phyloP scores from a whole-genome alignment of 768 basidiomycete species.

The Collybia sp. region DNA sequence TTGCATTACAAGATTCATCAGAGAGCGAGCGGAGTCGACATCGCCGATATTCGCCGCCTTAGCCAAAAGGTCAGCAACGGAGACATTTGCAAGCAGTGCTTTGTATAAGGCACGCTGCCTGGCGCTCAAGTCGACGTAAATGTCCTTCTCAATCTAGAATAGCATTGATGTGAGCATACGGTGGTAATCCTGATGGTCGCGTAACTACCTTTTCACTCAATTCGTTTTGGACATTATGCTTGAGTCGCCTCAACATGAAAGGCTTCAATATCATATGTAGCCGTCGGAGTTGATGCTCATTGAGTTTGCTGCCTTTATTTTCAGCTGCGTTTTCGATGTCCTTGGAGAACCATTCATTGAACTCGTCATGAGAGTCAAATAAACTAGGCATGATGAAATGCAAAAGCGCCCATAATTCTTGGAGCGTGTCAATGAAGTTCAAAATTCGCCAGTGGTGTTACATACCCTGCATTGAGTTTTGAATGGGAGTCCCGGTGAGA shows the following conservation, averaged over 20 bases:
- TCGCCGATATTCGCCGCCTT: constrained; percentile 92
- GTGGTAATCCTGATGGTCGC: background rate
- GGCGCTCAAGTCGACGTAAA: constrained; percentile 91
- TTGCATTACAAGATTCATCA: constrained; percentile 99
- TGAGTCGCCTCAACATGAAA: constrained; percentile 97
- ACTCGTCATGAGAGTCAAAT: constrained; percentile 99
- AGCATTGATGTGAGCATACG: background rate
- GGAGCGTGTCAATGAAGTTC: constrained; percentile 7
- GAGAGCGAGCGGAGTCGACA: constrained; percentile 83
- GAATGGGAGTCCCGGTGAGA: constrained; percentile 96
- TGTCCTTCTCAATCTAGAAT: constrained; percentile 89
- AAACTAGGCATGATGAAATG: constrained; percentile 99
- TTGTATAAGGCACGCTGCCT: constrained; percentile 89
- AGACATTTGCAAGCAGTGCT: constrained; percentile 87
- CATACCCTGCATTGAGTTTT: constrained; percentile 98
- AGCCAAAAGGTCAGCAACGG: constrained; percentile 88
- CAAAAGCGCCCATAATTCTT: constrained; percentile 96
- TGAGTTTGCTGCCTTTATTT: constrained; percentile 86
- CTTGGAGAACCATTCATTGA: constrained; percentile 99
- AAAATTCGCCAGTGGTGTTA: background rate
- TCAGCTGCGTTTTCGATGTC: constrained; percentile 95
- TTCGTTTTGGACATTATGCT: constrained; percentile 99
- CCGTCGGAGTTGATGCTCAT: constrained; percentile 91
- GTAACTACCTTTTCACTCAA: constrained; percentile 87
- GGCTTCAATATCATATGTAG: constrained; percentile 99